phyloP scores from a whole-genome alignment of 331 rosid species.

The Quercus lobata region DNA sequence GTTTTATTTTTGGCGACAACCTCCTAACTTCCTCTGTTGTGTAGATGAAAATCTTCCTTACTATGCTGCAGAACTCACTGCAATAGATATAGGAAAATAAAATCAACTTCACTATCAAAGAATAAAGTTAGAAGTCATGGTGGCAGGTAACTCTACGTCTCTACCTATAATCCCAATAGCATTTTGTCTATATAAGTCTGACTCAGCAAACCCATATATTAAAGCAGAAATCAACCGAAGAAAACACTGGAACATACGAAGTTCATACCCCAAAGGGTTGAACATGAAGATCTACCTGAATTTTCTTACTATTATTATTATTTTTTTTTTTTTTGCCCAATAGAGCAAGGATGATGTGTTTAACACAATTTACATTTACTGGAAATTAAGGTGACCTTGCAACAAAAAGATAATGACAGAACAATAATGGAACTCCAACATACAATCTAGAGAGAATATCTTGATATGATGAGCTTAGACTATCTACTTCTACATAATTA shows the following conservation, averaged over 20 bases:
- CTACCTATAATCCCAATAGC: background rate
- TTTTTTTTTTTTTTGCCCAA: background rate
- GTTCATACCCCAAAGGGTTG: background rate
- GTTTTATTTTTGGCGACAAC: conserved; percentile 77
- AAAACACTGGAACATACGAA: background rate
- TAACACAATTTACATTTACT: too few relatives aligned
- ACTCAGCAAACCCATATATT: background rate
- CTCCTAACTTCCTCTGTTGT: conserved; percentile 87
- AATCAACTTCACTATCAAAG: background rate
- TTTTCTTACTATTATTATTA: background rate
- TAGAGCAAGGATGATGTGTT: background rate
- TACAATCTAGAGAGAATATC: background rate
- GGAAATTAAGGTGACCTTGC: background rate
- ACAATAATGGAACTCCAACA: background rate
- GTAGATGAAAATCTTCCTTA: conserved; percentile 88
- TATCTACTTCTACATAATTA: background rate
- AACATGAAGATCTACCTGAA: background rate
- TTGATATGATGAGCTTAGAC: background rate
- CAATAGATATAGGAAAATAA: conserved; percentile 12
- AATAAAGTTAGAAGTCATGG: background rate
- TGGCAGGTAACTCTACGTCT: background rate
- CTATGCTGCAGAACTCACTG: conserved; percentile 95
- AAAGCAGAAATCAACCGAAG: background rate
- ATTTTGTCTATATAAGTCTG: background rate
- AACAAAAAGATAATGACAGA: background rate